Conservation (phyloP, 345 rosid genomes). For the Triadica sebifera region DNA sequence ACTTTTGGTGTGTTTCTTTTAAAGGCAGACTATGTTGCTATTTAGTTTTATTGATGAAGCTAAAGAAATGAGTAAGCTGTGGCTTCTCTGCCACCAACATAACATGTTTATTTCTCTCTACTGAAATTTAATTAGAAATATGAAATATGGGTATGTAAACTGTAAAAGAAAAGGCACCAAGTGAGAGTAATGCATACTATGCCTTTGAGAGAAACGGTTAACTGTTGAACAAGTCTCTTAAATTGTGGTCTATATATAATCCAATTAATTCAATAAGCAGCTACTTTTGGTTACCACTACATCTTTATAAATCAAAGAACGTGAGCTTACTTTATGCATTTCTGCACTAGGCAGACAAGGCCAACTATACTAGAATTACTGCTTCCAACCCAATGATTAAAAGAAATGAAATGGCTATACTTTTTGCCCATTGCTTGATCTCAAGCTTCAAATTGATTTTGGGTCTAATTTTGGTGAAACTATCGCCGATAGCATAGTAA, state of each 20-base stretch:
- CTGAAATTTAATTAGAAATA: neutral
- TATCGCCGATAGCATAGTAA: neutral
- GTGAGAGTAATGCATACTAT: neutral
- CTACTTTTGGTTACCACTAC: neutral
- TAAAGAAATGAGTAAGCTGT: neutral
- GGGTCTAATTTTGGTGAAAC: neutral
- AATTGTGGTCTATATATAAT: neutral
- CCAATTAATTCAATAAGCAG: neutral
- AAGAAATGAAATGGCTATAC: neutral
- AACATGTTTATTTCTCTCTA: neutral
- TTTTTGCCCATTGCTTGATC: neutral
- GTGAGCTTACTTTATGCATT: neutral
- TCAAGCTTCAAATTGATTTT: neutral
- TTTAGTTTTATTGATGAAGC: neutral
- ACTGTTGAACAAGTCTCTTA: neutral
- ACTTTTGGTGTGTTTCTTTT: neutral
- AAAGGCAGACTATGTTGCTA: neutral
- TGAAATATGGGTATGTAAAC: neutral
- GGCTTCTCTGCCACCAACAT: neutral
- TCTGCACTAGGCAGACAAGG: neutral
- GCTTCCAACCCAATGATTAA: neutral
- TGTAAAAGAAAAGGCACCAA: neutral
- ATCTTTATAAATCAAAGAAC: neutral
- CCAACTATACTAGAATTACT: neutral
- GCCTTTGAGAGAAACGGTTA: neutral